Base-by-base conservation (phyloP, 768 basidiomycete genomes). In the Suillus americanus region DNA sequence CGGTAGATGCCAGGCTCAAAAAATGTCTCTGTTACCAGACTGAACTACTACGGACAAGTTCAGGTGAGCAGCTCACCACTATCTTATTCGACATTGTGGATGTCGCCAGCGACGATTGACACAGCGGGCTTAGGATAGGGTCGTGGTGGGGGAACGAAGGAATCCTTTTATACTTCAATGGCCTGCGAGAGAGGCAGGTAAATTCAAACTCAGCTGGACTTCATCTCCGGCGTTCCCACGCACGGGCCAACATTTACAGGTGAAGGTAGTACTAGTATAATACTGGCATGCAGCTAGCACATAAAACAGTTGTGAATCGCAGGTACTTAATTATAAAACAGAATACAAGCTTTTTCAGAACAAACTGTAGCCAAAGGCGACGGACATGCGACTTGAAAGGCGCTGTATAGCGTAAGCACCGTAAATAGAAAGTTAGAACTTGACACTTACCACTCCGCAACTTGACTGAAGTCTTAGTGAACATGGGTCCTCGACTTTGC, bases 41-140 rank as follows among this genome's bases (percentile, higher is more conserved):
- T 79, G 75, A 75, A 81, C 83, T 86, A 86, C 83, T 81, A 83
- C 79, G 76, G 76, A 80, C 78, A 78, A 79, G 79, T 79, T 83
- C 79, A 81, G 78, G 85, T 85, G 87, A 86, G 84, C 81, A 87
- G 90, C 92, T 92, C 86, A 95, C 94, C 89, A 97, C 95, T 83
- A 95, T 94, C 85, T 96, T 96, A 90, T 97, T 97, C 66, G 94
- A 95, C 95, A 96, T 97, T 73, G 74, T 70, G 73, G 71, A 74
- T 66, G 69, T 71, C 72, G 69, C 72, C 70, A 67, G 73, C 69
- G 63, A 67, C 70, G 64, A 65, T 68, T 63, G 61, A 64, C 66
- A 69, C 73, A 71, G 69, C 75, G 68, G 70, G 72, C 64, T 70
- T 70, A 72, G 74, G 71, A 73, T 73, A 67, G 62, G 69, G 69